Percentiles rank a stretch among this genome's conserved stretches.
These are phyloP conservation scores for Digitaria exilis DNA, from an alignment of 202 grass and related monocot species.

Conservation along the genomic window DNA sequence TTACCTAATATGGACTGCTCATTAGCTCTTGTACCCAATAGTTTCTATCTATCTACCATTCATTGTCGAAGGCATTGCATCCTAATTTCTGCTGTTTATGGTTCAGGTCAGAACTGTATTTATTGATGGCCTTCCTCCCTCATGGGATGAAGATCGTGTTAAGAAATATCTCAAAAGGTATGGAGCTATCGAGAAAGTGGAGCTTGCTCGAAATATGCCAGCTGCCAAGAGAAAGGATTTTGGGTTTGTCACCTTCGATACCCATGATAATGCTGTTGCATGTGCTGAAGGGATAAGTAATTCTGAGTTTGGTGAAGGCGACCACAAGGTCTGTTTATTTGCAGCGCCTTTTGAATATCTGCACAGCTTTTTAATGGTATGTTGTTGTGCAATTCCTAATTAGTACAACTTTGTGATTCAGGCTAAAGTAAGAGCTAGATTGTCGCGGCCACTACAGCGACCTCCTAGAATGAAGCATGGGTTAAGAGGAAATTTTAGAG, in stretches of 20 bases:
- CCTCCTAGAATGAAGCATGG: conserved; percentile 74
- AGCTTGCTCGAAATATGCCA: conserved; percentile 94
- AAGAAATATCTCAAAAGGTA: conserved; percentile 93
- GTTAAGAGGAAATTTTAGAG: conserved; percentile 71
- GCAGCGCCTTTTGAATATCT: not conserved
- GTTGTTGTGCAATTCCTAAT: conserved; percentile 17
- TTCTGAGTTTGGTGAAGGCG: conserved; percentile 76
- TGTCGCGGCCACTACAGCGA: conserved; percentile 76
- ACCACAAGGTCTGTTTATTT: conserved; percentile 70
- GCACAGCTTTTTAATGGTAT: conserved; percentile 1
- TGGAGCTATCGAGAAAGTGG: conserved; percentile 83
- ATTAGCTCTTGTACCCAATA: not conserved
- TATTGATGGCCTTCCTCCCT: conserved; percentile 79
- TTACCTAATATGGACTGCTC: not conserved
- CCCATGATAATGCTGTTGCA: conserved; percentile 84
- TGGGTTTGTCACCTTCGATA: conserved; percentile 97
- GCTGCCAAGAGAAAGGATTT: conserved; percentile 97
- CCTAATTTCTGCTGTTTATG: conserved; percentile 40
- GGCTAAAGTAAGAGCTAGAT: conserved; percentile 88
- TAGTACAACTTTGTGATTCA: conserved; percentile 29
- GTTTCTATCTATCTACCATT: not conserved
- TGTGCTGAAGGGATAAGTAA: conserved; percentile 77
- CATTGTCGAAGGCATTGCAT: conserved; percentile 5
- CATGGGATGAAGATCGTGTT: conserved; percentile 86
- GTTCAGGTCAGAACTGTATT: conserved; percentile 93